phyloP scores from a whole-genome alignment of 1,284 basidiomycete genomes.

The Cerioporus squamosus region DNA sequence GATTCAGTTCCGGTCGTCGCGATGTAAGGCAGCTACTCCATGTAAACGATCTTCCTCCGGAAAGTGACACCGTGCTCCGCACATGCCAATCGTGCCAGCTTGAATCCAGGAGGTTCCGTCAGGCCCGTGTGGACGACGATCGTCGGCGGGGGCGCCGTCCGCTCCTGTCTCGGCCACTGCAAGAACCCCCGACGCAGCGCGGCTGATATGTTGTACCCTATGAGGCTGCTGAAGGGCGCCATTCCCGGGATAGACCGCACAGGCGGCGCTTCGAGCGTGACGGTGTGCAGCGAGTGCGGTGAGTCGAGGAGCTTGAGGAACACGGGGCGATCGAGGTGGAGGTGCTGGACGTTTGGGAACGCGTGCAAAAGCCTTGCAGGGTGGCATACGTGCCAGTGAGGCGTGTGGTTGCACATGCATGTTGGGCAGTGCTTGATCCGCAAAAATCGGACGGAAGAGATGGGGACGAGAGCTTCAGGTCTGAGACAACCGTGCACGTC shows the following conservation, averaged over 20 bases:
- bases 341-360: constrained; percentile 4
- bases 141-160: not conserved
- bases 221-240: not conserved
- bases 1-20: too few species aligned
- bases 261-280: constrained; percentile 14
- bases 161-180: not conserved
- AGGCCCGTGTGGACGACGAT: constrained; percentile 1
- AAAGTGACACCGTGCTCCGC: not conserved
- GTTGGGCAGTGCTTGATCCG: not conserved
- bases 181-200: constrained; percentile 1
- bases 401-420: not conserved
- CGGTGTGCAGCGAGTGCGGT: constrained; percentile 7
- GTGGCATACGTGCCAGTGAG: not conserved
- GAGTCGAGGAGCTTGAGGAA: constrained; percentile 9
- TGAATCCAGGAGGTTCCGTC: not conserved
- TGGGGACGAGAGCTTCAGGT: too few species aligned
- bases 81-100: not conserved
- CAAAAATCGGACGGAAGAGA: not conserved
- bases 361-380: not conserved
- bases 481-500: too few species aligned
- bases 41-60: not conserved
- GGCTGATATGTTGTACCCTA: not conserved
- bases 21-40: too few species aligned
- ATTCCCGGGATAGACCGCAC: not conserved
- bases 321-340: constrained; percentile 4